These are phyloP conservation scores for Paraphaeosphaeria minitans DNA, from an alignment of 2,329 filamentous ascomycete genomes.

Conservation along the genomic window DNA sequence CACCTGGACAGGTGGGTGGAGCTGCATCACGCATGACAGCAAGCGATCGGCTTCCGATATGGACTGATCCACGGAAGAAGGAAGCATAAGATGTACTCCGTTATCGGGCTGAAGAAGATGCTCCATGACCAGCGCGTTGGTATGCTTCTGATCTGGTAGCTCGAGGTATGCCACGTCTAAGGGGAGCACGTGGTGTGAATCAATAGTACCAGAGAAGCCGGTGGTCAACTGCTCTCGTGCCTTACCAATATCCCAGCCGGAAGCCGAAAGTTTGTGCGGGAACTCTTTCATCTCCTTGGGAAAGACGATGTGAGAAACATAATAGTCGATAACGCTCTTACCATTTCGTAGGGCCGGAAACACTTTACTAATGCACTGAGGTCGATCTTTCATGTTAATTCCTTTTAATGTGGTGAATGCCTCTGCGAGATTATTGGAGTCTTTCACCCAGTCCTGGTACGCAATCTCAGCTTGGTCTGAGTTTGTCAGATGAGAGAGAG, in stretches of 20 bases:
- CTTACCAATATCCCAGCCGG: conserved; percentile 68
- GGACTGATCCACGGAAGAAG: background rate
- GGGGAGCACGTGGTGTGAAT: conserved; percentile 63
- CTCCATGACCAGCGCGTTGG: conserved; percentile 68
- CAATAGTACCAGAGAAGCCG: conserved; percentile 74
- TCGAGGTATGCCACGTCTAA: conserved; percentile 62
- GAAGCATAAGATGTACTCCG: background rate
- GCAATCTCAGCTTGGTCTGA: conserved; percentile 59
- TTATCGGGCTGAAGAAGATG: conserved; percentile 58
- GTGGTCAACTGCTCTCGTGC: conserved; percentile 58
- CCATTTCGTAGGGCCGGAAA: conserved; percentile 60
- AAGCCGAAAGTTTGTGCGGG: conserved; percentile 65
- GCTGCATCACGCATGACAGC: conserved; percentile 50
- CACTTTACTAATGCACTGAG: conserved; percentile 54
- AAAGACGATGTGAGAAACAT: conserved; percentile 63
- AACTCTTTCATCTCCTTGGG: conserved; percentile 67
- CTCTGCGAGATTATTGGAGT: conserved; percentile 30
- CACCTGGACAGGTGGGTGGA: conserved; percentile 57
- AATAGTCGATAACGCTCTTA: conserved; percentile 67
- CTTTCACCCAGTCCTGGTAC: conserved; percentile 57
- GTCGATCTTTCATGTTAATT: conserved; percentile 52
- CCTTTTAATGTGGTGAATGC: conserved; percentile 47
- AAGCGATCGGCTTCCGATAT: conserved; percentile 50
- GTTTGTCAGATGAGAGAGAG: conserved; percentile 54
- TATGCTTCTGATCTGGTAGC: conserved; percentile 61